phyloP scores from a whole-genome alignment of 1,139 yeast genomes.

The Eremothecium coryli region DNA sequence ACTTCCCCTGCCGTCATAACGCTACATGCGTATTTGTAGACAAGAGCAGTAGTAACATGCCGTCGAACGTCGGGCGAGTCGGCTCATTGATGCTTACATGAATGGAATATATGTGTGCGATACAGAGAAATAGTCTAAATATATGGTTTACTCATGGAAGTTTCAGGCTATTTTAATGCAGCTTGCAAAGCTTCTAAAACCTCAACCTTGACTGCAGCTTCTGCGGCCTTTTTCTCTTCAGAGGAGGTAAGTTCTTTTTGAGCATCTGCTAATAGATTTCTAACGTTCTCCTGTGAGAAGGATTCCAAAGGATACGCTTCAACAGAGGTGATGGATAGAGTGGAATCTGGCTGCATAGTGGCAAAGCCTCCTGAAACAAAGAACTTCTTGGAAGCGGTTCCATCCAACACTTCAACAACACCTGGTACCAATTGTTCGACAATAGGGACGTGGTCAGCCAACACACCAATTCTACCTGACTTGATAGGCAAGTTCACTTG shows the following conservation, averaged over 20 bases:
- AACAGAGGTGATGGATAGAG: constrained; percentile 83
- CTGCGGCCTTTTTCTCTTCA: constrained; percentile 85
- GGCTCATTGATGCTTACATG: too few relatives aligned
- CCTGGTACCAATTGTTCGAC: constrained; percentile 98
- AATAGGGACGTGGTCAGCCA: constrained; percentile 97
- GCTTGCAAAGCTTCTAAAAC: constrained; percentile 90
- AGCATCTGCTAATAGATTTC: constrained; percentile 81
- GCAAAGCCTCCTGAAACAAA: constrained; percentile 95
- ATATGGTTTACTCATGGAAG: too few relatives aligned
- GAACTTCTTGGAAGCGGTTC: constrained; percentile 69
- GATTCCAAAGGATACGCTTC: constrained; percentile 93
- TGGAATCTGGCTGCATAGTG: constrained; percentile 90
- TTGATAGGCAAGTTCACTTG: constrained; percentile 96
- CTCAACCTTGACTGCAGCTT: constrained; percentile 91
- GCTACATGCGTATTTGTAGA: too few relatives aligned
- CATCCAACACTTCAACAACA: constrained; percentile 84
- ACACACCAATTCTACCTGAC: constrained; percentile 94
- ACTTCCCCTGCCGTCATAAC: too few relatives aligned
- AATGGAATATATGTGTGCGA: background rate
- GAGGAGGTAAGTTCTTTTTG: constrained; percentile 82
- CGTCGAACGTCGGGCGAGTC: too few relatives aligned
- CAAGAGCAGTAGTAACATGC: too few relatives aligned
- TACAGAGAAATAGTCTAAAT: too few relatives aligned
- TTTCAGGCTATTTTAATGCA: constrained; percentile 62
- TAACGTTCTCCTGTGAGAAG: constrained; percentile 74